Base-by-base conservation (phyloP, 164 flowering plant species). In the Annona cherimola region DNA sequence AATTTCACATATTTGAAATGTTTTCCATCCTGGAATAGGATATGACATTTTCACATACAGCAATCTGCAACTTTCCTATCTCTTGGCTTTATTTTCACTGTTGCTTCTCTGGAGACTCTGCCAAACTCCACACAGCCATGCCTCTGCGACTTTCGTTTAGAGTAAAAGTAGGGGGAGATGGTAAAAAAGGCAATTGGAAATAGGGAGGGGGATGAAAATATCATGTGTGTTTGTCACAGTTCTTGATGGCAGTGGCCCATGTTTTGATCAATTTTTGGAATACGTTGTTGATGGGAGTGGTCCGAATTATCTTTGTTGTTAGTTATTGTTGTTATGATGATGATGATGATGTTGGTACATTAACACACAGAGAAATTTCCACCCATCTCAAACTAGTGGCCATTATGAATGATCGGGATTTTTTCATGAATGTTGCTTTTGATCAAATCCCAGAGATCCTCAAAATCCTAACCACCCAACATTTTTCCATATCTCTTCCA, bases 101-200 rank as follows among this genome's bases (percentile, higher is more conserved):
- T 78, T 76, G 54, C 67, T 77, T 79, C 80, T 75, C 79, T 79
- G 78, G 67, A 73, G 73, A 69, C 75, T 75, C 82, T 82, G 83
- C 75, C 76, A 73, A 69, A 73, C 44, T 59, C 66, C 61, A 71
- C 78, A 72, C 59, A 81, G 81, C 83, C 84, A 79, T 78, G 82
- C 84, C 77, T 79, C 81, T 78, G 81, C 67, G 78, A 50, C 66
- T 79, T 57, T 76, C 77, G 74, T 74, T 78, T 78, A 66, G 79
- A 73, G 77, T 40, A 45, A 70, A 67, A 50, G 59, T 42, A 57
- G 54, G 57, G 65, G 71, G 19, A 18, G 76, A 73, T 8, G 44
- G 20, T 54, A 72, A 45, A 69, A 68, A 69, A 67, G 63, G 61
- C 45, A 66, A 40, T 20, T 12, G 9, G 19, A 64, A 68, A 11